Evolutionary conservation across 2,329 filamentous ascomycete genomes (phyloP).

Genomic region (Sporothrix pallida): DNA sequence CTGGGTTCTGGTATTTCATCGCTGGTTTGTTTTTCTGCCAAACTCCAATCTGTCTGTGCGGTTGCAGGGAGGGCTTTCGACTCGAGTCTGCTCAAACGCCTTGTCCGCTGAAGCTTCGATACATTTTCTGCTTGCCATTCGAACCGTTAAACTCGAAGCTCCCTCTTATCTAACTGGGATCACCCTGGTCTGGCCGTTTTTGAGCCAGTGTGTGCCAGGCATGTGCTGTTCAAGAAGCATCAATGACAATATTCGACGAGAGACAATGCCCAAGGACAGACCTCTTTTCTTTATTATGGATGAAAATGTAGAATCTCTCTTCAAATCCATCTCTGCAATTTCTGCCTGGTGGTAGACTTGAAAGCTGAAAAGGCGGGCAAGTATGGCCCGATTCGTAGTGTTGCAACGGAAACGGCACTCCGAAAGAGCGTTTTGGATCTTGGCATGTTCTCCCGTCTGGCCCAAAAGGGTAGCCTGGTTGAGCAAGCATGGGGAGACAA

Average conservation of each 20-base stretch:
- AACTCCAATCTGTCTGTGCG: slow-evolving; percentile 34
- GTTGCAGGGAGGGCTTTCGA: slow-evolving; percentile 31
- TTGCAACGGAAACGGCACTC: slow-evolving; percentile 32
- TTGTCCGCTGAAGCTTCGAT: slow-evolving; percentile 31
- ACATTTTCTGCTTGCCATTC: slow-evolving; percentile 13
- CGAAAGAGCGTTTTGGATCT: slow-evolving; percentile 30
- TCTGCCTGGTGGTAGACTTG: background rate
- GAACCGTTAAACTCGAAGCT: background rate
- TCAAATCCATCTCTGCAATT: no score
- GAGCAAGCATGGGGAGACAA: background rate
- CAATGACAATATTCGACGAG: background rate
- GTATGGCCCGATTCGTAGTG: background rate
- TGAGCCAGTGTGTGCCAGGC: no score
- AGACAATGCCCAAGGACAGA: background rate
- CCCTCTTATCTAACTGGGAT: background rate
- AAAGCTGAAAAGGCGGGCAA: background rate
- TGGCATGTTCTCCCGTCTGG: slow-evolving; percentile 21
- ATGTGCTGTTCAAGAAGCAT: no score
- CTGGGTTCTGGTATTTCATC: no score
- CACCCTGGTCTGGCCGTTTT: background rate
- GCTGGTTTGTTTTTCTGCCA: slow-evolving; percentile 11
- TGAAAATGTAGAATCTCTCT: no score
- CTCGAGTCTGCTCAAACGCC: slow-evolving; percentile 29
- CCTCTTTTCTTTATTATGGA: no score
- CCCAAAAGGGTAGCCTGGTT: slow-evolving; percentile 13